Evolutionary conservation across 129 eudicot genomes (phyloP), one percentile per base, ranked within the genome.

Genomic region (Arctium minus): DNA sequence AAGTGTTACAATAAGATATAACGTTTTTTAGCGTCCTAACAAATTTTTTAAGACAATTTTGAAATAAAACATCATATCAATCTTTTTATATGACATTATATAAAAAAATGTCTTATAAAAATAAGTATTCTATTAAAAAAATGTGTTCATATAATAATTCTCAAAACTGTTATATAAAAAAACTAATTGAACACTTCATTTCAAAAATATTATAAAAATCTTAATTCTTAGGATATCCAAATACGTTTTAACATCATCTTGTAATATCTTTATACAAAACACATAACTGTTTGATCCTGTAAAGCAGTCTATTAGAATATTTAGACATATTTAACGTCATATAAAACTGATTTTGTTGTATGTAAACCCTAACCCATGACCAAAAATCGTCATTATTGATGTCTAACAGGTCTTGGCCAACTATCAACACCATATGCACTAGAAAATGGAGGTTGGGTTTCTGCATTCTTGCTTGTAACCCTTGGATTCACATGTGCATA

Each of bases 361-460:
- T 44, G 2, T 44, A 44, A 44, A 44, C 50, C 46, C 7, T 40
- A 40, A 38, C 42, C 42, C 6, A 38, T 38, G 42, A 40, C 6
- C 8, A 8, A 22, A 71, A 33, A 48, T 5, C 10, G 11, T 73
- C n/a, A 3, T n/a, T 15, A 31, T 39, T 65, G 68, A 84, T 37
- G 8, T 40, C 39, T 27, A 80, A 77, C 88, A 94, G 98, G 98
- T 81, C 83, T 94, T 17, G 98, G 98, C 35, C 98, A 94, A 73
- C 87, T 94, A 35, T 94, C 98, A 35, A 92, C 96, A 3, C 93
- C 98, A 67, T 92, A 94, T 73, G 97, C 96, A 35, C 81, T 94
- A 13, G 91, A 91, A 87, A 90, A 84, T 3, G 98, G 97, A 88
- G 98, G 98, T 3, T 94, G 98, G 98, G 18, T 84, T 12, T 90